Evolutionary conservation across 2,329 filamentous ascomycete genomes (phyloP), one percentile per base, ranked within the genome.

Genomic region (Hypoxylon sp.): DNA sequence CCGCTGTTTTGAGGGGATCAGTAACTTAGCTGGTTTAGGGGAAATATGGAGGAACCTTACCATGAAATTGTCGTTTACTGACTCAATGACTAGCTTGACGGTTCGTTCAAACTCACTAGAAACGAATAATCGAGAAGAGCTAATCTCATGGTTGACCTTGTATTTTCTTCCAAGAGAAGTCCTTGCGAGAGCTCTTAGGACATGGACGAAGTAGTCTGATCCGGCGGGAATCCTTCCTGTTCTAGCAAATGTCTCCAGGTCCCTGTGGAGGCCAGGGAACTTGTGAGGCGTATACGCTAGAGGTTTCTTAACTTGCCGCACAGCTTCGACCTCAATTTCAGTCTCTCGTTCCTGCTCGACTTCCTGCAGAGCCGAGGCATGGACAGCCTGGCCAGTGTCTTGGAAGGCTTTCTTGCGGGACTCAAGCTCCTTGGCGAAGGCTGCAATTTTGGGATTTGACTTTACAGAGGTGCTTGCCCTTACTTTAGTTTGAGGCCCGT

Each of bases 301-400:
- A 0, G 81, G 83, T 27, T 80, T 83, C 70, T 89, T 82, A 1
- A 84, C 77, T 66, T 89, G 82, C 0, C 87, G 83, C 0, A 88
- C 81, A 5, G 81, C 77, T 61, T 90, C 87, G 0, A 89, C 81
- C 67, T 90, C 83, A 14, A 84, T 81, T 2, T 85, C 87, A 0
- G 89, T 81, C 64, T 90, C 87, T 14, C 87, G 78, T 67, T 90
- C 86, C 62, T 85, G 82, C 39, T 85, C 84, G 0, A 85, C 88
- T 58, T 91, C 89, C 50, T 90, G 82, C 0, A 91, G 74, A 0
- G 85, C 84, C 0, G 85, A 85, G 0, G 78, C 80, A 54, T 84
- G 80, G 1, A 81, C 78, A 0, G 82, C 82, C 2, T 74, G 74
- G 27, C 84, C 82, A 0, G 72, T 77, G n/a, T 76, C 75, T 19